Base-by-base conservation (phyloP, 1,284 basidiomycete genomes). In the Chalciporus sp. region DNA sequence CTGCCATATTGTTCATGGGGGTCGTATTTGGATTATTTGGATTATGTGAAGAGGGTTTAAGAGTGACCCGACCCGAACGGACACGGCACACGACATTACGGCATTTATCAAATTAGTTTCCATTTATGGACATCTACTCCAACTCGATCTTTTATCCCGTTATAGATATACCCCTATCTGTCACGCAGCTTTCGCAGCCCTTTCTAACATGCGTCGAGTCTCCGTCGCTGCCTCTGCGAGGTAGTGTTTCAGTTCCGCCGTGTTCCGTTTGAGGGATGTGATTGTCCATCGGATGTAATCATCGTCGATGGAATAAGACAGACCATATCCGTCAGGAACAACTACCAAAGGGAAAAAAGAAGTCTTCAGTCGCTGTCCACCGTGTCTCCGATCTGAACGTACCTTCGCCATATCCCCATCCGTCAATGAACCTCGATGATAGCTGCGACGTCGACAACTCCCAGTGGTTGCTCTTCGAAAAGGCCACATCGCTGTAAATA, bases 371-470 rank as follows among this genome's bases (percentile, higher is more conserved):
- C 41, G 14, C 31, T 17, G 47, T 56, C 42, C 14, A 23, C 46
- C 44, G 29, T 29, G n/a, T 29, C 27, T 7, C 14, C 1, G 3
- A 16, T 14, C n/a, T 3, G 4, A 28, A 71, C 83, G 58, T 55
- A 92, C 90, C 93, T 82, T 98, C 94, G 11, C 95, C 95, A 69
- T 96, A 98, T 29, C 96, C 96, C 95, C 96, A 98, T 35, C 94
- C 94, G 62, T 95, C 92, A 47, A 99, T 79, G 71, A 83, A 94
- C 56, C 83, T 82, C 49, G 85, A 89, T 50, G 88, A 90, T 59
- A 99, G 78, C 72, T 98, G 92, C 61, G 87, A 91, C 5, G 96
- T 99, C 44, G 88, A 92, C 60, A 99, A 75, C 72, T 95, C 90
- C 97, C 96, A 99, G 70, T 95, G 92, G 51, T 72, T 84, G 40